Base-by-base conservation (phyloP, 192 early-diverging fungal genomes). In the Coemansia sp. region DNA sequence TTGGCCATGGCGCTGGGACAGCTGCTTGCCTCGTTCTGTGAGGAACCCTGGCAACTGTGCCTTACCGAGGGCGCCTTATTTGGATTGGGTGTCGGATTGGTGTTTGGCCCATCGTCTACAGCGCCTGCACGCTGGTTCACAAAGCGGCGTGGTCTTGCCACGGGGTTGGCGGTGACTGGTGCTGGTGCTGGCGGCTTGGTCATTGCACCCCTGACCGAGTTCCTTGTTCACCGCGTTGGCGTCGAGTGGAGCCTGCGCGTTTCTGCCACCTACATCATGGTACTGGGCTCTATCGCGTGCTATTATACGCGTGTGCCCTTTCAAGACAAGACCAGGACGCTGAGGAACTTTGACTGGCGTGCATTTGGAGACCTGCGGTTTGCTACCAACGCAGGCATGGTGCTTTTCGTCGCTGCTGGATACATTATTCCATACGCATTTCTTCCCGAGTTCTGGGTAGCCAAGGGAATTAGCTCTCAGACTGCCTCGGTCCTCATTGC, bases 81-180 rank as follows among this genome's bases (percentile, higher is more conserved):
- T 69, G 90, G 91, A n/a, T 7, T 88, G 12, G 90, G 90, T 18
- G 68, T 65, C 33, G 84, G 83, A 46, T 65, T 91, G 31, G 80
- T 85, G 3, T 92, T 86, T 54, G 82, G 86, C 15, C 86, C 90
- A 9, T 85, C 86, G 12, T 80, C 89, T 7, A 80, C 86, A 3
- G 73, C 89, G 16, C 88, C 91, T 4, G 82, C 88, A 1, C 86
- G 90, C 61, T 92, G 87, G 88, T 92, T 90, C 68, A 82, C 70
- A 24, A 79, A 72, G 33, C 72, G 75, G 16, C 86, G 91, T 22
- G 87, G 87, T 0, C 63, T 92, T 16, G 91, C 88, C 1, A 90
- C 87, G 15, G 90, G 90, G 0, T 75, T 91, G 31, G 87, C 90
- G 1, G 88, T 92, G 3, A 80, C 88, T 9, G 91, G 91, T 1